A percentile compares a stretch with the other conserved stretches of the same genome.
Conservation (phyloP, 768 basidiomycete species). For the Naematelia aurantialba region DNA sequence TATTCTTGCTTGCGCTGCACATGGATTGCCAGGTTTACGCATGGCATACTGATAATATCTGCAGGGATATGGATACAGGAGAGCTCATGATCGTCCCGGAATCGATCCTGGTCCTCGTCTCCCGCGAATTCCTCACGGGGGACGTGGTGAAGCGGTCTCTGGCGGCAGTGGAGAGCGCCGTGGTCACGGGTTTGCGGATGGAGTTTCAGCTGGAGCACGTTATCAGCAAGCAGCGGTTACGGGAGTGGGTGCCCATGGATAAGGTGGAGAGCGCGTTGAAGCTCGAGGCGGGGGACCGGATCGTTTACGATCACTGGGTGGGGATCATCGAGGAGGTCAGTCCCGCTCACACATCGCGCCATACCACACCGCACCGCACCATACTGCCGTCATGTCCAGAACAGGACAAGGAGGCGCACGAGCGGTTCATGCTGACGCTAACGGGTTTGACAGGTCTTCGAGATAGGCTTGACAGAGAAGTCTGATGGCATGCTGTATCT, state of each 20-base stretch:
- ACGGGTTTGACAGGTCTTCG: constrained; percentile 63
- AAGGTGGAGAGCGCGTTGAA: constrained; percentile 61
- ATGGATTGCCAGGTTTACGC: not conserved
- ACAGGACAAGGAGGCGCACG: not conserved
- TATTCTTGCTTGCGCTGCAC: not conserved
- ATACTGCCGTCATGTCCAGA: too few relatives aligned
- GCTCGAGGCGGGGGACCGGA: constrained; percentile 68
- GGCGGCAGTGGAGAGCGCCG: constrained; percentile 70
- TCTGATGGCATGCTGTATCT: constrained; percentile 63
- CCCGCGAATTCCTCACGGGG: constrained; percentile 71
- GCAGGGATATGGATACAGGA: constrained; percentile 54
- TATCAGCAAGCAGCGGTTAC: constrained; percentile 60
- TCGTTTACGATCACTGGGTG: constrained; percentile 78
- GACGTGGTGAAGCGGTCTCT: constrained; percentile 77
- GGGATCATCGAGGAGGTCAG: constrained; percentile 82
- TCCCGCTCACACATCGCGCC: too few relatives aligned
- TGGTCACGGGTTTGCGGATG: constrained; percentile 64
- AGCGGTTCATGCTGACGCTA: not conserved
- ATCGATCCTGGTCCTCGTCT: constrained; percentile 64
- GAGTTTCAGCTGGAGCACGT: constrained; percentile 71
- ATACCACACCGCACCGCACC: not conserved
- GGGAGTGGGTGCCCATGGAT: constrained; percentile 62
- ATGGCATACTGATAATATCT: not conserved
- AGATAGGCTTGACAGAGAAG: constrained; percentile 73
- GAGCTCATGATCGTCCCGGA: constrained; percentile 68